phyloP scores from a whole-genome alignment of 1,139 yeast species.

The Groenewaldozyma auringiensis region DNA sequence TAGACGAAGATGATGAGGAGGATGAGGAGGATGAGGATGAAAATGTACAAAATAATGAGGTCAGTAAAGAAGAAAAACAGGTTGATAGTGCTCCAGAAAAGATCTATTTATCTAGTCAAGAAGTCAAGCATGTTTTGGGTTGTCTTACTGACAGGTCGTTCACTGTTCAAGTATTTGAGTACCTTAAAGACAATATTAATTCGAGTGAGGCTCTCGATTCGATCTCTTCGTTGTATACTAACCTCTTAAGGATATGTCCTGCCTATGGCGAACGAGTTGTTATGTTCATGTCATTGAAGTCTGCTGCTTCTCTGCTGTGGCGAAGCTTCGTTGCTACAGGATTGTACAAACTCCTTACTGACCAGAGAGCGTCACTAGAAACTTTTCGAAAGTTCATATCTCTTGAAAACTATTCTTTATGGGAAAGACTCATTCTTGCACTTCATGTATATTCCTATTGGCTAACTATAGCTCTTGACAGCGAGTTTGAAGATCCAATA shows the following conservation, averaged over 20 bases:
- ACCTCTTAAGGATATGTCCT: slow-evolving; percentile 21
- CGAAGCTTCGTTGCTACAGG: background rate
- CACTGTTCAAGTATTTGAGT: slow-evolving; percentile 1
- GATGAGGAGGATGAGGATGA: slow-evolving; percentile 5
- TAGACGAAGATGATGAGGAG: slow-evolving; percentile 2
- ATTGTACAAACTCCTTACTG: background rate
- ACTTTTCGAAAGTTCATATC: background rate
- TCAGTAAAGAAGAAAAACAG: background rate
- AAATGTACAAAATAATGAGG: background rate
- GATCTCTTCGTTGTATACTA: slow-evolving; percentile 18
- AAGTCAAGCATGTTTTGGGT: background rate
- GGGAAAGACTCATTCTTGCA: slow-evolving; percentile 30
- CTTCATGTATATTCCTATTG: slow-evolving; percentile 51
- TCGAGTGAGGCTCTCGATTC: background rate
- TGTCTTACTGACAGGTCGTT: background rate
- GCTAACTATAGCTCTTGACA: slow-evolving; percentile 62
- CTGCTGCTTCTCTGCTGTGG: slow-evolving; percentile 15
- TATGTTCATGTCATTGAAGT: slow-evolving; percentile 22
- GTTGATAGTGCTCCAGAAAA: background rate
- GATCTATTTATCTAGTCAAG: background rate
- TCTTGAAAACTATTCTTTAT: slow-evolving; percentile 8
- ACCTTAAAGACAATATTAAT: background rate
- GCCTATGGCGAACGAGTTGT: slow-evolving; percentile 20
- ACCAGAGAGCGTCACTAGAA: background rate
- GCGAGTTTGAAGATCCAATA: slow-evolving; percentile 38